Evolutionary conservation across 2,329 filamentous ascomycete genomes (phyloP), one percentile per base, ranked within the genome.

Genomic region (Pseudofabraea citricarpa): DNA sequence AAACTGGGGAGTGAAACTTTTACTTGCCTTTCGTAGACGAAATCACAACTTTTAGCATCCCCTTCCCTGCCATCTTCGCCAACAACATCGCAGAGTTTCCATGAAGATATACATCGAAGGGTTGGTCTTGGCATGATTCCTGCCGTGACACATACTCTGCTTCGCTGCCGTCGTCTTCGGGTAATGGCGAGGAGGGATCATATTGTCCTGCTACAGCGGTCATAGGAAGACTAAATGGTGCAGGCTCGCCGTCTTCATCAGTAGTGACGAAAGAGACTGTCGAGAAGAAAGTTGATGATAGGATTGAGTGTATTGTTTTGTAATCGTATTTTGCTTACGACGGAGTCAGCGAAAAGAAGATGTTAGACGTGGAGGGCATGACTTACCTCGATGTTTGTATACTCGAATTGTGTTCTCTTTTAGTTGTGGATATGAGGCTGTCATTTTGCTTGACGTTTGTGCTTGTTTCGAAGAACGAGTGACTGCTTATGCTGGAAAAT

Each of bases 251-350:
- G 64, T 40, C 64, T 15, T 32, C 29, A 13, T n/a, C n/a, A 8
- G 29, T 32, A 7, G 29, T 32, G 15, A 55, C 12, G 56, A 49
- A 23, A 53, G 58, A 6, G 64, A 36, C 51, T 65, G 63, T 62
- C 61, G 64, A 62, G 60, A 65, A 1, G 29, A 32, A 18, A 7
- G 29, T 32, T 15, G n/a, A 15, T 5, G 29, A 32, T 4, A 32
- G 29, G 29, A 62, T 49, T n/a, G 62, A 56, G 32, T 64, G 41
- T 9, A 54, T 52, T 9, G 64, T 56, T 37, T 65, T 63, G 15
- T 53, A 51, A 19, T 45, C 43, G 2, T 58, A 44, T 5, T 55
- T 15, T 5, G 29, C 29, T 29, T 29, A 13, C 15, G 15, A 18
- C 6, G 29, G 13, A 8, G 41, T 32, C 13, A 32, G 29, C 3